phyloP scores from a whole-genome alignment of 441 rosid genomes.

The Geranium incanum region DNA sequence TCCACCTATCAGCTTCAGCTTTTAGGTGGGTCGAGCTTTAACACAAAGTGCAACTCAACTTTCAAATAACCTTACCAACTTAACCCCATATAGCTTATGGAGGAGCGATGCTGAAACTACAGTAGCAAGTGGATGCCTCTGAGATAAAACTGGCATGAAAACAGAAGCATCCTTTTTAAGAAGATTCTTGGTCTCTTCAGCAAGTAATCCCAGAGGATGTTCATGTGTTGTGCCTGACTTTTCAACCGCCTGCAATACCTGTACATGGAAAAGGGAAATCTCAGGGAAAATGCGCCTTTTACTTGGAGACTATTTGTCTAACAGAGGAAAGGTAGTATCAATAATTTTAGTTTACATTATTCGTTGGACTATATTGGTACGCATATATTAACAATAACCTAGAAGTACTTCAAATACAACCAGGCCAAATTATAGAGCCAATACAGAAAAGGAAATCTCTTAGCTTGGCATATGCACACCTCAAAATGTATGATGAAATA shows the following conservation, averaged over 20 bases:
- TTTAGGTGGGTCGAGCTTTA: too few species aligned
- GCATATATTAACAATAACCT: not conserved
- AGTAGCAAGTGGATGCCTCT: constrained; percentile 78
- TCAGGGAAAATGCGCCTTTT: not conserved
- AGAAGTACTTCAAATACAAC: not conserved
- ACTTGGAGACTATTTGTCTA: not conserved
- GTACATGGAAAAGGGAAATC: constrained; percentile 24
- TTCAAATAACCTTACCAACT: constrained; percentile 57
- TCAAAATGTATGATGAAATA: constrained; percentile 2
- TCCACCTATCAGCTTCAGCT: too few species aligned
- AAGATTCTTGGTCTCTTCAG: constrained; percentile 77
- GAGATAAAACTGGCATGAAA: constrained; percentile 71
- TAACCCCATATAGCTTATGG: constrained; percentile 82
- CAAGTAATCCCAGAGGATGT: constrained; percentile 82
- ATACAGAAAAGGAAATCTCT: constrained; percentile 1
- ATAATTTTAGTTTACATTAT: not conserved
- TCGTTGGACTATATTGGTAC: not conserved
- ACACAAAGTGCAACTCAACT: constrained; percentile 14
- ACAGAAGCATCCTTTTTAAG: constrained; percentile 59
- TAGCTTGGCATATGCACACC: not conserved
- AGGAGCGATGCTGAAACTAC: constrained; percentile 73
- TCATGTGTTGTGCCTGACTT: constrained; percentile 55
- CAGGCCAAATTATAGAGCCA: not conserved
- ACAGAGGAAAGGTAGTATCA: not conserved
- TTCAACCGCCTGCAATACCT: constrained; percentile 63